These are phyloP conservation scores for Pestalotiopsis fici DNA, from an alignment of 2,329 filamentous ascomycete species.

Conservation along the genomic window DNA sequence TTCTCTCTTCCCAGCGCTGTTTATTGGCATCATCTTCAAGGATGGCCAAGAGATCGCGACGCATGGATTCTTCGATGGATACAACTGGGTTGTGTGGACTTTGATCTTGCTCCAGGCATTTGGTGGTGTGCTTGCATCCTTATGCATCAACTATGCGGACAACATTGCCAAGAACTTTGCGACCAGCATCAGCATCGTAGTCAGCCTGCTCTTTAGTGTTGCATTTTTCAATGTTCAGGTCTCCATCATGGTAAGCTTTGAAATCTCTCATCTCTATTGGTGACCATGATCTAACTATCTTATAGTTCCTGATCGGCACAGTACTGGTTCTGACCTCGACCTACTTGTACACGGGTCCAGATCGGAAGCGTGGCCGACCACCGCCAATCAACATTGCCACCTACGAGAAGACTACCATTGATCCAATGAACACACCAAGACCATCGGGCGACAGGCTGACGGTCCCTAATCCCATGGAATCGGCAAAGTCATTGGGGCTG, in stretches of 20 bases:
- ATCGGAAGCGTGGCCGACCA: constrained; percentile 61
- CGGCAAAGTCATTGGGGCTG: constrained; percentile 26
- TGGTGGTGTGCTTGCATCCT: constrained; percentile 80
- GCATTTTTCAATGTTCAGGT: constrained; percentile 82
- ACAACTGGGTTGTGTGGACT: constrained; percentile 89
- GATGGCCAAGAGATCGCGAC: constrained; percentile 83
- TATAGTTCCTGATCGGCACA: constrained; percentile 80
- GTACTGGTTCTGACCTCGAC: constrained; percentile 77
- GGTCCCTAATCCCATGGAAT: constrained; percentile 30
- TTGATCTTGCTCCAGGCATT: constrained; percentile 81
- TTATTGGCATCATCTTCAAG: constrained; percentile 83
- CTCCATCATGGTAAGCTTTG: constrained; percentile 66
- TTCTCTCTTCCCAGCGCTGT: constrained; percentile 84
- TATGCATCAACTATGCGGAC: constrained; percentile 81
- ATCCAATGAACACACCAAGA: constrained; percentile 35
- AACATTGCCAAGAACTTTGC: constrained; percentile 95
- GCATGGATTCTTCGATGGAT: constrained; percentile 91
- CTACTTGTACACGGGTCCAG: constrained; percentile 77
- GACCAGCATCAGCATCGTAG: constrained; percentile 85
- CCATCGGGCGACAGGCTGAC: constrained; percentile 25
- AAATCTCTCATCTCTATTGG: not conserved
- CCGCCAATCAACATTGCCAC: constrained; percentile 68
- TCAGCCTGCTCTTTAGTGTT: constrained; percentile 84
- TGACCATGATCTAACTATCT: not conserved
- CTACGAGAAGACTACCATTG: constrained; percentile 75